These are phyloP conservation scores for Auriscalpium orientale DNA, from an alignment of 768 basidiomycete species.

Conservation along the genomic window DNA sequence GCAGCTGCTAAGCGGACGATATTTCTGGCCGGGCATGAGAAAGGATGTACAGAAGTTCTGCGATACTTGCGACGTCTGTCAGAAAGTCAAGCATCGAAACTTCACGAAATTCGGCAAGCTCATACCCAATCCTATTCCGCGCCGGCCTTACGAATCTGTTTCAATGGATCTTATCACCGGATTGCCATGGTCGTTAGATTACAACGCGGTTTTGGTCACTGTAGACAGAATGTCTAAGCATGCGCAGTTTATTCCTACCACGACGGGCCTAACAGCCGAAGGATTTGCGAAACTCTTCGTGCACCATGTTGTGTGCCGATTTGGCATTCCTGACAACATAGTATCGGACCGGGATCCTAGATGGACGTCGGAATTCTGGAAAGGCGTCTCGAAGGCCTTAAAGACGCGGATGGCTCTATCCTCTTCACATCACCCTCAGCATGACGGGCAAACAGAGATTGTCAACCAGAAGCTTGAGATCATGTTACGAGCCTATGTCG, in stretches of 20 bases:
- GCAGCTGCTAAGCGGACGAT: neutral
- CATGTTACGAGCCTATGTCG: slow-evolving; percentile 11
- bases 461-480: slow-evolving; percentile 14
- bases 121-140: slow-evolving; percentile 6
- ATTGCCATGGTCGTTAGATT: slow-evolving; percentile 8
- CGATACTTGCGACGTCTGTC: slow-evolving; percentile 9
- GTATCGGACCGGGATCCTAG: neutral
- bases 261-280: slow-evolving; percentile 2
- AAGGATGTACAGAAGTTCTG: slow-evolving; percentile 2
- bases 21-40: slow-evolving; percentile 4
- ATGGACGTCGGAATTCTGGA: slow-evolving; percentile 3
- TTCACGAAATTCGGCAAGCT: slow-evolving; percentile 6
- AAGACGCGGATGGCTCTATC: slow-evolving; percentile 1
- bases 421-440: neutral
- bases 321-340: neutral
- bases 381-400: neutral
- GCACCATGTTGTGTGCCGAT: neutral
- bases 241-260: slow-evolving; percentile 22
- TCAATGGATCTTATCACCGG: slow-evolving; percentile 5
- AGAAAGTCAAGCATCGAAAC: slow-evolving; percentile 4
- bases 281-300: slow-evolving; percentile 7
- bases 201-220: slow-evolving; percentile 11
- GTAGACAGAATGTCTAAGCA: slow-evolving; percentile 22
- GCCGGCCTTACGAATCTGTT: slow-evolving; percentile 8
- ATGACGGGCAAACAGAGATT: slow-evolving; percentile 14